Base-by-base conservation (phyloP, 108 stramenopile genomes). In the Poteriospumella lacustris region DNA sequence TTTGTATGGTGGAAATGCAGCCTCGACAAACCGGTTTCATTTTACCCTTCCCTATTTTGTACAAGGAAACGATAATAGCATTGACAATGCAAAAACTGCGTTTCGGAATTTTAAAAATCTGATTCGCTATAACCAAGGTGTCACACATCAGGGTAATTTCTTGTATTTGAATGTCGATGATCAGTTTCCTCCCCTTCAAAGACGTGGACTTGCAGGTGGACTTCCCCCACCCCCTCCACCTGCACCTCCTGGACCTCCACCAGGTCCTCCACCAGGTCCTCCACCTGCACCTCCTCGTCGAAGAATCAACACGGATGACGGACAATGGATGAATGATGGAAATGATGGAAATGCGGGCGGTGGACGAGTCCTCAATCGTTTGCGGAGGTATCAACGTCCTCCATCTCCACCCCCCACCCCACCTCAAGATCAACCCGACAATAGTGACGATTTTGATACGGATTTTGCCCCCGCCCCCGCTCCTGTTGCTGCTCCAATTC, bases 31-130 rank as follows among this genome's bases (percentile, higher is more conserved):
- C 47, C 47, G 47, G 47, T 52, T 52, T 52, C 47, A 52, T 52
- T 52, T 52, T 52, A 52, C 47, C 47, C 47, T 52, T 52, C 47
- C 47, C 47, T 52, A 52, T 52, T 52, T 52, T 52, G 47, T 52
- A 52, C 47, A 52, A 52, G 47, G 47, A 52, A 52, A 52, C 47
- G 47, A 52, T 52, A 52, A 52, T 52, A 52, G 47, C 47, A 52
- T 52, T 52, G 47, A 52, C 47, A 52, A 52, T 52, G 47, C 47
- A 52, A 52, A 52, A 52, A 52, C 47, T 52, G 47, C 47, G 47
- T 52, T 52, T 52, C 47, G 47, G 47, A 52, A 52, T 52, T 52
- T 52, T 52, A 52, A 52, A 52, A 52, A 52, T 52, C 47, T 52
- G 47, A 52, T 52, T 52, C 47, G 47, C 47, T 52, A 52, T 52